Base-by-base conservation (phyloP, 139 green algal genomes). In the Gonium pectorale region DNA sequence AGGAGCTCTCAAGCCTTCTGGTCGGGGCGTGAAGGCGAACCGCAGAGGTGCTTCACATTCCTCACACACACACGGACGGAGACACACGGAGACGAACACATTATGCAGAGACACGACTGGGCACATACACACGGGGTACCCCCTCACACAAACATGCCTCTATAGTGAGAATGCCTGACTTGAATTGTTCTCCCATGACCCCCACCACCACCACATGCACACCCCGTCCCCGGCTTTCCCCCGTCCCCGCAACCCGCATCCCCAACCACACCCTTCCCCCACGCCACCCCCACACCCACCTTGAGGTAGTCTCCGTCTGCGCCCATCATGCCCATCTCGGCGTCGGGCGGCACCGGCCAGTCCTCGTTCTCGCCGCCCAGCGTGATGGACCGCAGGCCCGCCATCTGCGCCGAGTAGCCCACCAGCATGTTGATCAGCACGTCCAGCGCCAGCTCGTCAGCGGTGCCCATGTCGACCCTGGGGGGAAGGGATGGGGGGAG, bases 371-470 rank as follows among this genome's bases (percentile, higher is more conserved):
- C 69, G 0, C 95, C 94, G 11, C 95, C 95, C 33, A 97, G 81
- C 19, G 90, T 56, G 5, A 97, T 41, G 27, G 80, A 72, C 40
- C 79, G 89, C 27, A 97, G 87, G 15, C 91, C 94, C 29, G 90
- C 69, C 54, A 96, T 89, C 75, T 98, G 93, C 37, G 77, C 52
- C 60, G 90, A 96, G 83, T 97, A 96, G n/a, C 90, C 93, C 35
- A 88, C 60, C 22, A 98, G 77, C 67, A 87, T 90, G 83, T 98
- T 98, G 83, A 98, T 90, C n/a, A 98, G 90, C 29, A 97, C 72
- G 74, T 98, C 96, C 46, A 98, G 84, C 4, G 91, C 92, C 66
- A 98, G 73, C 89, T 98, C 96, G 68, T 98, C 96, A 9, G 90
- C 92, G 26, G 93, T 97, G 40, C 96, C 96, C 85, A 98, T 88